phyloP scores from a whole-genome alignment of 306 rosid species.

The Casuarina cunninghamiana region DNA sequence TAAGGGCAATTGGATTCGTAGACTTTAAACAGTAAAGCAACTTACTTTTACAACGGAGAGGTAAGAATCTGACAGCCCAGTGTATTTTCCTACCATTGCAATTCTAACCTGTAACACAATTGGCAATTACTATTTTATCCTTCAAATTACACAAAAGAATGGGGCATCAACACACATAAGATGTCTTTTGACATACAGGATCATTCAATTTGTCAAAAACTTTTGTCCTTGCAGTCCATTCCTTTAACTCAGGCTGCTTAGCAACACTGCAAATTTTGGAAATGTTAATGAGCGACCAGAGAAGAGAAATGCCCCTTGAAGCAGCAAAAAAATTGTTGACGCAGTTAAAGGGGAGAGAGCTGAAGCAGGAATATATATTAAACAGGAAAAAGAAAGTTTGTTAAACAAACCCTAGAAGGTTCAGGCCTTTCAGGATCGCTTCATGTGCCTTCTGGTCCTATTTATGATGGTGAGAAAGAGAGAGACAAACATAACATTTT shows the following conservation, averaged over 20 bases:
- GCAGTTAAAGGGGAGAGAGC: slow-evolving; percentile 1
- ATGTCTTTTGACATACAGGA: slow-evolving; percentile 47
- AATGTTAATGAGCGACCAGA: slow-evolving; percentile 15
- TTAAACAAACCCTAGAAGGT: slow-evolving; percentile 65
- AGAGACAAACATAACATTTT: slow-evolving; percentile 9
- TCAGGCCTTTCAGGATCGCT: slow-evolving; percentile 77
- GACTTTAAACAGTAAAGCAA: not conserved
- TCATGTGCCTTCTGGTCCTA: slow-evolving; percentile 88
- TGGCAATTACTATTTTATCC: not conserved
- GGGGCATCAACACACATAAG: slow-evolving; percentile 1
- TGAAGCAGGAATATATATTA: slow-evolving; percentile 5
- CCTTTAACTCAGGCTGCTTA: slow-evolving; percentile 57
- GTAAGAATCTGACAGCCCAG: slow-evolving; percentile 89
- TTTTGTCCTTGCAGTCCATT: slow-evolving; percentile 72
- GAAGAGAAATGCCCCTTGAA: not conserved
- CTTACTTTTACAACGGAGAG: slow-evolving; percentile 86
- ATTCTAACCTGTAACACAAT: slow-evolving; percentile 64
- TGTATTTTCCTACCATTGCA: slow-evolving; percentile 96
- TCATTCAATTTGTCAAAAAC: slow-evolving; percentile 48
- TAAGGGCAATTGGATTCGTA: not conserved
- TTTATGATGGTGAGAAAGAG: slow-evolving; percentile 23
- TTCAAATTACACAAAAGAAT: not conserved
- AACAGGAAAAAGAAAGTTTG: slow-evolving; percentile 28
- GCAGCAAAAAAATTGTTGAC: slow-evolving; percentile 12
- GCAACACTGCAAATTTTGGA: slow-evolving; percentile 48